These are phyloP conservation scores for Myriangium duriaei DNA, from an alignment of 2,329 filamentous ascomycete species.

Conservation along the genomic window DNA sequence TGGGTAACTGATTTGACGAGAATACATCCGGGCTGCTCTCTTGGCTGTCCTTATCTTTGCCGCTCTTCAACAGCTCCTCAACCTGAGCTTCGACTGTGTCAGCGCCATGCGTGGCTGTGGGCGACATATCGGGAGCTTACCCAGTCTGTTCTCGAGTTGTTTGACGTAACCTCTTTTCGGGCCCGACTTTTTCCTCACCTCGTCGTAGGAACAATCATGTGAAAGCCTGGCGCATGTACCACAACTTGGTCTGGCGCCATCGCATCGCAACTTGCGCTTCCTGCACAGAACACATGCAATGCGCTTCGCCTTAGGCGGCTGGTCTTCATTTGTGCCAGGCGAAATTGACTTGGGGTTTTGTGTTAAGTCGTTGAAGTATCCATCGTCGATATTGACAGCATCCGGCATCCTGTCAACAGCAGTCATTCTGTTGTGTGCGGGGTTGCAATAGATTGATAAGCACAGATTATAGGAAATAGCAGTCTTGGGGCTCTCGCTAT, in stretches of 20 bases:
- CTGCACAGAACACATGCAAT: constrained; percentile 91
- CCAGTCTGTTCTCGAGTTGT: constrained; percentile 79
- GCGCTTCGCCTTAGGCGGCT: constrained; percentile 50
- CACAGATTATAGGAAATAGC: too few relatives aligned
- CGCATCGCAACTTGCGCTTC: constrained; percentile 83
- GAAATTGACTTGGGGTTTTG: constrained; percentile 27
- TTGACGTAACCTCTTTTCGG: constrained; percentile 93
- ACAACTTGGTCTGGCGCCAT: constrained; percentile 72
- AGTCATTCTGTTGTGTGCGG: neutral
- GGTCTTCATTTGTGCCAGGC: constrained; percentile 18
- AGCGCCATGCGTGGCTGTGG: constrained; percentile 10
- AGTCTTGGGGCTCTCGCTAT: too few relatives aligned
- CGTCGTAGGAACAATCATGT: constrained; percentile 81
- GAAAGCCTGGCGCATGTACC: constrained; percentile 78
- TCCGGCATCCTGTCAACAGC: neutral
- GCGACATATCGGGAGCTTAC: constrained; percentile 43
- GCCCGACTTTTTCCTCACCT: constrained; percentile 85
- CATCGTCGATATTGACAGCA: constrained; percentile 18
- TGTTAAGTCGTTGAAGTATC: constrained; percentile 47
- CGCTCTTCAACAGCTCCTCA: constrained; percentile 75
- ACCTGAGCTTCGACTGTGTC: constrained; percentile 50
- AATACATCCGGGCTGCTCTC: neutral
- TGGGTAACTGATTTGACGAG: constrained; percentile 1
- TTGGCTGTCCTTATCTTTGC: constrained; percentile 27
- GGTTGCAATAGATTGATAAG: neutral